Conservation (phyloP, 306 rosid species). For the Prunus davidiana region DNA sequence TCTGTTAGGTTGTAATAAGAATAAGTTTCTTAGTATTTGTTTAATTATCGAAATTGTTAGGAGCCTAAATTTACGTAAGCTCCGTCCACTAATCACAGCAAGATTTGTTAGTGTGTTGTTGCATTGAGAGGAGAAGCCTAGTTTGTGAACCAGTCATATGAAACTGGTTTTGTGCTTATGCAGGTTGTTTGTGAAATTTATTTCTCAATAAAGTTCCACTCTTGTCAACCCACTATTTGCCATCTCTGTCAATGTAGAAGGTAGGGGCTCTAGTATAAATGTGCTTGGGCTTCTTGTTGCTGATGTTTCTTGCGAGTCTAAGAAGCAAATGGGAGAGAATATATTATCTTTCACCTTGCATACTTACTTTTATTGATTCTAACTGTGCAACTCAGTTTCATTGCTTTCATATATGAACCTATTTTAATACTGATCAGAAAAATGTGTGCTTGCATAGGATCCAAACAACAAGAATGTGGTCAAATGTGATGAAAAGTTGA, state of each 20-base stretch:
- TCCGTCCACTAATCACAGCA: too few relatives aligned
- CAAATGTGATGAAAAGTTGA: conserved; percentile 77
- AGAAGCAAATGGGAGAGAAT: background rate
- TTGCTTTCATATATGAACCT: background rate
- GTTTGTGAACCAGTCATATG: too few relatives aligned
- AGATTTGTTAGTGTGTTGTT: too few relatives aligned
- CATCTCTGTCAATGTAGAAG: too few relatives aligned
- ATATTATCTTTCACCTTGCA: background rate
- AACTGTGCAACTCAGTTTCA: background rate
- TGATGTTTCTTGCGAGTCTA: background rate
- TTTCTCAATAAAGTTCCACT: too few relatives aligned
- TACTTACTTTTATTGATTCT: background rate
- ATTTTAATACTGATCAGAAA: conserved; percentile 12
- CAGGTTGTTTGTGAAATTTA: too few relatives aligned
- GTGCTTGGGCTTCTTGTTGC: background rate
- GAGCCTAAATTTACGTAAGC: too few relatives aligned
- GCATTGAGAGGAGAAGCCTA: too few relatives aligned
- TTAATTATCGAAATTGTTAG: background rate
- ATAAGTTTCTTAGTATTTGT: background rate
- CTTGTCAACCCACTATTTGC: too few relatives aligned
- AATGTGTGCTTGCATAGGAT: conserved; percentile 46
- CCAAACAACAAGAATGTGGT: conserved; percentile 80
- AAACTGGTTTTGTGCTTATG: too few relatives aligned
- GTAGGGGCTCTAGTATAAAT: background rate
- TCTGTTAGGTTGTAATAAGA: background rate